A percentile compares a stretch with the other conserved stretches of the same genome.
Evolutionary conservation across 768 basidiomycete species (phyloP).

Genomic region (Suillus weaverae): DNA sequence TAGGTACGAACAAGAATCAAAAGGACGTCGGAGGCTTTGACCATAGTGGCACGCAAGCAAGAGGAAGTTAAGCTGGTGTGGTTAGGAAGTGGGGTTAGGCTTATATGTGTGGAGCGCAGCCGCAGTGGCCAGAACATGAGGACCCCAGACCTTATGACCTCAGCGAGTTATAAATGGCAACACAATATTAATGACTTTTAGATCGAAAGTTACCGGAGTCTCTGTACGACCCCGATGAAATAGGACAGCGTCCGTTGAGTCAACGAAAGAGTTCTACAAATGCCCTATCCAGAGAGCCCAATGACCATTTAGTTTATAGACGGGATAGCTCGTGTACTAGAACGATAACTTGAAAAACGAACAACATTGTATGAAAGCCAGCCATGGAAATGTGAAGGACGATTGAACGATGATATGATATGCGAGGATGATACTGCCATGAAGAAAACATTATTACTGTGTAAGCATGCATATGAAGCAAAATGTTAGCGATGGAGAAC

Average conservation of each 20-base stretch:
- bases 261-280: neutral
- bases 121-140: neutral
- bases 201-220: too few species aligned
- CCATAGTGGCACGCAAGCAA: slow-evolving; percentile 28
- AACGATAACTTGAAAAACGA: slow-evolving; percentile 6
- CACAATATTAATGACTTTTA: neutral
- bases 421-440: slow-evolving; percentile 6
- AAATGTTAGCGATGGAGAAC: slow-evolving; percentile 5
- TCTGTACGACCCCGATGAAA: neutral
- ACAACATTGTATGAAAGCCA: slow-evolving; percentile 1
- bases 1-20: slow-evolving; percentile 65
- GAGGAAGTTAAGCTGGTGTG: neutral
- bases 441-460: neutral
- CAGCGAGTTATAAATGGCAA: neutral
- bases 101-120: neutral
- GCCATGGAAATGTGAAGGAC: neutral
- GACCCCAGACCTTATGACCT: neutral
- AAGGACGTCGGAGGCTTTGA: slow-evolving; percentile 69
- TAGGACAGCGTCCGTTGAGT: neutral
- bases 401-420: slow-evolving; percentile 3
- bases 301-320: slow-evolving; percentile 1
- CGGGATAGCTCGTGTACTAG: slow-evolving; percentile 4
- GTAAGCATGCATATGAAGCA: slow-evolving; percentile 1
- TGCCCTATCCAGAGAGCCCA: slow-evolving; percentile 1
- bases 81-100: neutral